phyloP scores from a whole-genome alignment of 495 filamentous ascomycete species.

The Gamarada debralockiae region DNA sequence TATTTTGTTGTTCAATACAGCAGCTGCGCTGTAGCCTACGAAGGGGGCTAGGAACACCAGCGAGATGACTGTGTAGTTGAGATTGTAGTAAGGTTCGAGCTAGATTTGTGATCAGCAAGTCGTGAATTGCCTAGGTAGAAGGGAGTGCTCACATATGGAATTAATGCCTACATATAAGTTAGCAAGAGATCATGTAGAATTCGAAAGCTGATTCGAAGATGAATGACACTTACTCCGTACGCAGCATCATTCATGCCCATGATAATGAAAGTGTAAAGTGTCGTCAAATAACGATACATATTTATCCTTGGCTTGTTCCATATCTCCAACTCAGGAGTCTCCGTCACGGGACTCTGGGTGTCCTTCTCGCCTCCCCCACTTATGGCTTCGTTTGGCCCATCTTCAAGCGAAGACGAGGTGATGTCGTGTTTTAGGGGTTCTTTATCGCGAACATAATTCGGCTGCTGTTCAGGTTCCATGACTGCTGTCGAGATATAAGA shows the following conservation, averaged over 20 bases:
- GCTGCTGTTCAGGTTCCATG: too few species aligned
- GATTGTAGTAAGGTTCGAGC: slow-evolving; percentile 62
- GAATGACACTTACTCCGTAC: slow-evolving; percentile 57
- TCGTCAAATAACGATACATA: slow-evolving; percentile 57
- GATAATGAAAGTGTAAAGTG: slow-evolving; percentile 71
- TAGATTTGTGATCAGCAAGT: slow-evolving; percentile 26
- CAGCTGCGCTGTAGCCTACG: slow-evolving; percentile 73
- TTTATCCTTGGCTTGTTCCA: slow-evolving; percentile 74
- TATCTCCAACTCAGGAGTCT: slow-evolving; percentile 25
- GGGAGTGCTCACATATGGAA: slow-evolving; percentile 47
- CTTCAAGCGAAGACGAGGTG: background rate
- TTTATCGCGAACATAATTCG: background rate
- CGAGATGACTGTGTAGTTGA: slow-evolving; percentile 75
- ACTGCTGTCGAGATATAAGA: too few species aligned
- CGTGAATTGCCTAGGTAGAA: slow-evolving; percentile 27
- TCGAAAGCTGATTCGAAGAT: background rate
- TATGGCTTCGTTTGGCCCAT: background rate
- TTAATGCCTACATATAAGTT: slow-evolving; percentile 65
- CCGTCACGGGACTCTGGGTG: too few species aligned
- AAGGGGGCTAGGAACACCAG: slow-evolving; percentile 81
- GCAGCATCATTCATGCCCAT: slow-evolving; percentile 83
- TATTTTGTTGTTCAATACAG: slow-evolving; percentile 61
- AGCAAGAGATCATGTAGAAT: background rate
- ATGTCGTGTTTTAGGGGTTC: background rate
- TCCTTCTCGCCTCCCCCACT: background rate